Evolutionary conservation across 228 moss, liverwort and hornwort genomes (phyloP), one percentile per base, ranked within the genome.

Genomic region (Sphagnum fallax): DNA sequence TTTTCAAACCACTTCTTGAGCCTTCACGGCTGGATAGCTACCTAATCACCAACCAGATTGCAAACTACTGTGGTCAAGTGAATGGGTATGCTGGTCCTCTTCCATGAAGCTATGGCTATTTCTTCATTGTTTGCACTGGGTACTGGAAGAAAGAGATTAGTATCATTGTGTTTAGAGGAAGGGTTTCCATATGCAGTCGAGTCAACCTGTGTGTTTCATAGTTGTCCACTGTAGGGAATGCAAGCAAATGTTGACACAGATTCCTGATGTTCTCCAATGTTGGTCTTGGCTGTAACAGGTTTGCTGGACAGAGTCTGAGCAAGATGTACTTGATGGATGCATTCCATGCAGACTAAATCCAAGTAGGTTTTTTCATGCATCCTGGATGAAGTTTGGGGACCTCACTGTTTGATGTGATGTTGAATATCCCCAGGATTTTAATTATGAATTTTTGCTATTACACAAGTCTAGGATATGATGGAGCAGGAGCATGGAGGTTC

Each of bases 251-350:
- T 32, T 2, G 32, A 32, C 32, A 2, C 32, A 32, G 32, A 32
- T 32, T 32, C 32, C 32, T 32, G 32, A 32, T 32, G 32, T 32
- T 32, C 32, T 32, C 32, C 32, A 32, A 1, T 32, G 32, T 32
- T 32, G 32, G 32, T 48, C 65, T 18, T 71, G 69, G 48, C 71
- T 57, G 68, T 15, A 12, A 55, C 89, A 96, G 92, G 72, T 97
- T 97, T 65, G 84, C 90, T 73, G 93, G 90, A 71, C 93, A 93
- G 88, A 97, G 93, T 82, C 72, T 97, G 76, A 88, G 82, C 71
- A 97, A 97, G 79, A 50, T 97, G n/a, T 97, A 97, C 69, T 82
- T 97, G 48, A 97, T 97, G 97, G 93, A 91, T 74, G 83, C 91
- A 13, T 88, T 98, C 53, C 97, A 93, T 70, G 87, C 91, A 72